Evolutionary conservation across 306 rosid species (phyloP).

Genomic region (Lagenaria siceraria): DNA sequence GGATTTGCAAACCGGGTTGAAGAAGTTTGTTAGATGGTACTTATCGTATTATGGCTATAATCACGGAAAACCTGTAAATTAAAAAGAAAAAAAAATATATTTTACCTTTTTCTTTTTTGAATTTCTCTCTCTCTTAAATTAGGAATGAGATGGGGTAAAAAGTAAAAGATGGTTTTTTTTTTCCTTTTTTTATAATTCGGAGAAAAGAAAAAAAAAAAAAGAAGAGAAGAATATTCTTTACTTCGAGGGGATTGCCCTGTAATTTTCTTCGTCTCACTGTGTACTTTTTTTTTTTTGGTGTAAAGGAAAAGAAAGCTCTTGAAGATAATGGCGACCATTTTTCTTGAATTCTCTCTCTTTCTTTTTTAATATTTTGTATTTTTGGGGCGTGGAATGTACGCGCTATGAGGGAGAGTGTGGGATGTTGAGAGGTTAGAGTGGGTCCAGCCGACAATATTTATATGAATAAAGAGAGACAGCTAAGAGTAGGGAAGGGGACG

Average conservation of each 20-base stretch:
- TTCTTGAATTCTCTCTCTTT: too few relatives aligned
- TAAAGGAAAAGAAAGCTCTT: not conserved
- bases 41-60: conserved; percentile 58
- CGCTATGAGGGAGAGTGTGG: not conserved
- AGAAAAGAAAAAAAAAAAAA: not conserved
- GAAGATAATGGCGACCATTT: not conserved
- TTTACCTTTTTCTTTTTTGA: not conserved
- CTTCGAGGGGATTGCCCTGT: not conserved
- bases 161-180: not conserved
- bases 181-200: not conserved
- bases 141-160: not conserved
- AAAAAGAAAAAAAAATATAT: not conserved
- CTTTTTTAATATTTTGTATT: not conserved
- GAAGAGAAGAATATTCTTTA: not conserved
- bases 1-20: conserved; percentile 65
- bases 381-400: not conserved
- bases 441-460: not conserved
- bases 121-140: not conserved
- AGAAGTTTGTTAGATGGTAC: conserved; percentile 63
- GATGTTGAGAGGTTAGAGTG: not conserved
- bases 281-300: not conserved
- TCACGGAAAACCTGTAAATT: conserved; percentile 35
- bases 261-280: not conserved
- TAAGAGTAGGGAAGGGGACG: not conserved
- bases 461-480: not conserved